Percentiles rank a stretch among this genome's conserved stretches.
Evolutionary conservation across 78 protist species (phyloP).

Genomic region (Dictyostelium discoideum): DNA sequence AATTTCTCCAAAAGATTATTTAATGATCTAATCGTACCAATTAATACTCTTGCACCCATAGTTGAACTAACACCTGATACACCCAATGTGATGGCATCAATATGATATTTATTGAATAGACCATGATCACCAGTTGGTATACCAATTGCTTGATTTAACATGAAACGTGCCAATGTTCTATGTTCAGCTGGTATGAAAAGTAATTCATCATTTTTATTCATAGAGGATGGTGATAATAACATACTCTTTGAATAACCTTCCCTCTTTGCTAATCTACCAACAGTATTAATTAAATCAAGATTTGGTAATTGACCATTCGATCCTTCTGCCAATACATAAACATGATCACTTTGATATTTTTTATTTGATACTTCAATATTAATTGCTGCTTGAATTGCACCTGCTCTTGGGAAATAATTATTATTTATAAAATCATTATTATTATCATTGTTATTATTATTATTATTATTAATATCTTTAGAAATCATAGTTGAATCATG

Average conservation of each 20-base stretch:
- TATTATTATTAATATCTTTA: not conserved
- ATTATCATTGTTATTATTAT: not conserved
- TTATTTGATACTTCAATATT: conserved; percentile 28
- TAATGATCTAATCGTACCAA: conserved; percentile 73
- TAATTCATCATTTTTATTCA: not conserved
- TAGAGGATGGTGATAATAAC: not conserved
- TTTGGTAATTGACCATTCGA: conserved; percentile 86
- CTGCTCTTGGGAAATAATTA: conserved; percentile 64
- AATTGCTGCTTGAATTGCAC: conserved; percentile 79
- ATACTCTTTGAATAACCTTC: conserved; percentile 15
- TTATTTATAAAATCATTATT: not conserved
- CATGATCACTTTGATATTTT: not conserved
- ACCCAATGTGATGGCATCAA: conserved; percentile 78
- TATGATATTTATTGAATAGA: conserved; percentile 74
- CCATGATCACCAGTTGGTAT: conserved; percentile 84
- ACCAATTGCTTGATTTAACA: conserved; percentile 81
- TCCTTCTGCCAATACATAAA: conserved; percentile 58
- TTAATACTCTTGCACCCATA: conserved; percentile 13
- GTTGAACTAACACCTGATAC: conserved; percentile 4
- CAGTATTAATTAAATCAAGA: conserved; percentile 77
- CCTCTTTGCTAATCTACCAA: conserved; percentile 44
- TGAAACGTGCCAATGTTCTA: conserved; percentile 51
- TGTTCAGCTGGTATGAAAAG: conserved; percentile 6
- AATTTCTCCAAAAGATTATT: conserved; percentile 85
- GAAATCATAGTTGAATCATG: conserved; percentile 16